These are phyloP conservation scores for Penicillium nordicum DNA, from an alignment of 2,329 filamentous ascomycete species.

Conservation along the genomic window DNA sequence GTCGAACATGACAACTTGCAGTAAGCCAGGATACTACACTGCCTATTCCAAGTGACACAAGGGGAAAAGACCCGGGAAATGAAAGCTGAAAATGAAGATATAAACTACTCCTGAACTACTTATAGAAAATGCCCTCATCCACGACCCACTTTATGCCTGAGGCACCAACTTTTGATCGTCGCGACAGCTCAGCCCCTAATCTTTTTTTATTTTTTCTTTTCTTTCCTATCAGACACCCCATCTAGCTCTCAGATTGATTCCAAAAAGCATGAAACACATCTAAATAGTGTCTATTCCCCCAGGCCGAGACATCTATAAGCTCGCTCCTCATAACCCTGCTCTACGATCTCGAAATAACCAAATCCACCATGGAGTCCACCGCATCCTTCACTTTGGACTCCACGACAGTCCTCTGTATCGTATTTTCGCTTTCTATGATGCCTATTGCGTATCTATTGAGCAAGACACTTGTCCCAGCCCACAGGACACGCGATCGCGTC, in stretches of 20 bases:
- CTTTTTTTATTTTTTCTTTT: neutral
- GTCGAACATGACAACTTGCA: neutral
- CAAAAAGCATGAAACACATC: neutral
- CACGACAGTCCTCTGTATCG: conserved; percentile 54
- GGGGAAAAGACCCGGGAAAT: neutral
- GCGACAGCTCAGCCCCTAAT: neutral
- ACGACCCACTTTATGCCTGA: neutral
- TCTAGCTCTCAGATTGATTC: neutral
- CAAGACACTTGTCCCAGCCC: conserved; percentile 50
- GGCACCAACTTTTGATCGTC: neutral
- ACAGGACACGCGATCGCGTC: conserved; percentile 60
- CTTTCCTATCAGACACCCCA: neutral
- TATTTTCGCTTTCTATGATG: conserved; percentile 54
- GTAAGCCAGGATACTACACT: neutral
- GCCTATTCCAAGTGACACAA: neutral
- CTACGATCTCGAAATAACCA: neutral
- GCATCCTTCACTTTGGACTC: conserved; percentile 38
- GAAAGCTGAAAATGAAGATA: neutral
- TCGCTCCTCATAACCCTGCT: neutral
- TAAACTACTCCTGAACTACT: neutral
- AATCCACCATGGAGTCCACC: conserved; percentile 18
- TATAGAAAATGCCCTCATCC: neutral
- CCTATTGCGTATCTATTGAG: conserved; percentile 52
- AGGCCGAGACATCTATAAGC: neutral
- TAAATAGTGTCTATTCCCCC: neutral